A percentile compares a stretch with the other conserved stretches of the same genome.
These are phyloP conservation scores for Cucumis variabilis DNA, from an alignment of 331 rosid species.

Conservation along the genomic window DNA sequence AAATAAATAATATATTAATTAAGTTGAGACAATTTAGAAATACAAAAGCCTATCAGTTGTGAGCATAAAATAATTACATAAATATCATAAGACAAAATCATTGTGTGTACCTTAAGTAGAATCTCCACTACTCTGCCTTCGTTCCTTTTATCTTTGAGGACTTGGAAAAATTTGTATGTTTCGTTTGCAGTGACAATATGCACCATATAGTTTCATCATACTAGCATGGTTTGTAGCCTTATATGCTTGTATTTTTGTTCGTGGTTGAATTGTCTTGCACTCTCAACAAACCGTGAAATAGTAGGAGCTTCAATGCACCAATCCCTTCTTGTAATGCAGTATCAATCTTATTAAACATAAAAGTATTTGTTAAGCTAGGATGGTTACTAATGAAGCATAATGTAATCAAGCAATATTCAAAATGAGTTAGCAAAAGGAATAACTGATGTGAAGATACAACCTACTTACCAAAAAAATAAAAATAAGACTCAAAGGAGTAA, in stretches of 20 bases:
- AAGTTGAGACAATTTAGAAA: neutral
- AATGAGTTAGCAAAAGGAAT: neutral
- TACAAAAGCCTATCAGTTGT: neutral
- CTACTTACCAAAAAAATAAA: neutral
- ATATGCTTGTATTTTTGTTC: constrained; percentile 87
- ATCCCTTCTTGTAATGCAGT: constrained; percentile 77
- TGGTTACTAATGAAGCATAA: neutral
- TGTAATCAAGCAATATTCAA: constrained; percentile 3
- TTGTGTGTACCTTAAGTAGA: neutral
- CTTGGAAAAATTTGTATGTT: neutral
- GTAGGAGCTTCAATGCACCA: constrained; percentile 61
- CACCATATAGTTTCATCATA: neutral
- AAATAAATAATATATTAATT: too few species aligned
- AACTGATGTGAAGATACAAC: neutral
- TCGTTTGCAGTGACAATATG: neutral
- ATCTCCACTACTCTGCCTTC: neutral
- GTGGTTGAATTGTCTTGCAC: constrained; percentile 69
- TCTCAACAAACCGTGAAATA: constrained; percentile 60
- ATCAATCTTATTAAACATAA: constrained; percentile 61
- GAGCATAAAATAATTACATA: neutral
- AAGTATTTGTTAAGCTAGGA: neutral
- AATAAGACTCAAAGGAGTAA: neutral
- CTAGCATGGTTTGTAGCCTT: too few species aligned
- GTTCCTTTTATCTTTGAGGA: neutral
- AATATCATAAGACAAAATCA: neutral